Conservation (phyloP, 257 asterid genomes). For the Lithospermum erythrorhizon region DNA sequence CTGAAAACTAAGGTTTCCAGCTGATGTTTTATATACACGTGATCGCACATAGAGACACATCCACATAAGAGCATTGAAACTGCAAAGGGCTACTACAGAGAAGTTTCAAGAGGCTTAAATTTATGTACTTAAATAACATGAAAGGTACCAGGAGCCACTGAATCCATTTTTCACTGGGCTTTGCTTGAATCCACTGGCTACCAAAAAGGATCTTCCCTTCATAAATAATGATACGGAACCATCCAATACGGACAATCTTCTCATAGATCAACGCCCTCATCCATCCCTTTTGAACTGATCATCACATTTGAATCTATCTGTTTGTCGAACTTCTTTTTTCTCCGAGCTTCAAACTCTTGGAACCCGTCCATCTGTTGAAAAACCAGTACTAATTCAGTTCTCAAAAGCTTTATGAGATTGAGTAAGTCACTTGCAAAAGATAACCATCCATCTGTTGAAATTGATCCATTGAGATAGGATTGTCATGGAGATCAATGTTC, state of each 20-base stretch:
- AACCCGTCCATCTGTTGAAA: constrained; percentile 73
- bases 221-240: neutral
- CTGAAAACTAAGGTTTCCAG: no score
- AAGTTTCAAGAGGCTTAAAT: no score
- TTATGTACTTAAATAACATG: no score
- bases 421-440: neutral
- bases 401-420: neutral
- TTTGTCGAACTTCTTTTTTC: constrained; percentile 85
- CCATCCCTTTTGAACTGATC: constrained; percentile 89
- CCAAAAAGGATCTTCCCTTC: no score
- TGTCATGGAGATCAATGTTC: constrained; percentile 75
- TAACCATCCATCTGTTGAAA: constrained; percentile 58
- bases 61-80: no score
- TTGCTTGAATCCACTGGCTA: no score
- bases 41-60: no score
- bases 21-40: no score
- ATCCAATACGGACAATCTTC: neutral
- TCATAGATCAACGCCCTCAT: constrained; percentile 84
- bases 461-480: constrained; percentile 86
- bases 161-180: no score
- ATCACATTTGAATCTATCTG: constrained; percentile 86
- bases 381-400: neutral
- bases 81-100: no score
- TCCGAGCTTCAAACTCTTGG: constrained; percentile 70
- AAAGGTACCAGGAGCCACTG: no score